These are phyloP conservation scores for Capsicum chinense DNA, from an alignment of 257 asterid species.

Conservation along the genomic window DNA sequence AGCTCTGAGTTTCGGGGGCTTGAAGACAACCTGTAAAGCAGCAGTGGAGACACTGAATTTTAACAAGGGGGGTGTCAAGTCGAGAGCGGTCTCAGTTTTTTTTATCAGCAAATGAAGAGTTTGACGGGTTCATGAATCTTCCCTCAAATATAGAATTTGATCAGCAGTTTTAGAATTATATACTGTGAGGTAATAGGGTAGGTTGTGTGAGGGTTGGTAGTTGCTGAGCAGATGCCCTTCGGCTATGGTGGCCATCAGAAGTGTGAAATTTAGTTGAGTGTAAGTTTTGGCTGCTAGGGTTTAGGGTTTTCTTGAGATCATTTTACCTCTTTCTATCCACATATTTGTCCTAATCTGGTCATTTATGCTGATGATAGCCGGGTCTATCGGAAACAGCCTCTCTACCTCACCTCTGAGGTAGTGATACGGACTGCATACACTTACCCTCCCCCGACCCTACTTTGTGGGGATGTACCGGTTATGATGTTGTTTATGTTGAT, in stretches of 20 bases:
- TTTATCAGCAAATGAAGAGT: background rate
- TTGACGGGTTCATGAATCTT: background rate
- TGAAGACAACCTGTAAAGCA: background rate
- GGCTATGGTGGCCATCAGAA: background rate
- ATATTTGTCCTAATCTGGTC: background rate
- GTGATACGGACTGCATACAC: no score
- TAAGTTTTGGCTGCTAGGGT: background rate
- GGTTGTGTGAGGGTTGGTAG: no score
- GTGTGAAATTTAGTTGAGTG: background rate
- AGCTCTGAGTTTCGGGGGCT: slow-evolving; percentile 4
- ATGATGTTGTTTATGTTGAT: background rate
- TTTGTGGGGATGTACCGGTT: no score
- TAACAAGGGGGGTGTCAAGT: background rate
- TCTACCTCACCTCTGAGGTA: no score
- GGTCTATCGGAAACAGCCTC: no score
- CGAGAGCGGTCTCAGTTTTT: background rate
- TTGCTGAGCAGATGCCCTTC: background rate
- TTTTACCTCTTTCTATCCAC: background rate
- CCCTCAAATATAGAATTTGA: background rate
- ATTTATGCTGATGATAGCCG: background rate
- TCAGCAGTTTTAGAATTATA: background rate
- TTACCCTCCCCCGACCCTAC: no score
- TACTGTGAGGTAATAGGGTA: no score
- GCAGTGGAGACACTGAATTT: slow-evolving; percentile 1
- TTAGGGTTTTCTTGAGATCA: background rate